Conservation (phyloP, 805 yeast genomes). For the Schwanniomyces polymorphus region DNA sequence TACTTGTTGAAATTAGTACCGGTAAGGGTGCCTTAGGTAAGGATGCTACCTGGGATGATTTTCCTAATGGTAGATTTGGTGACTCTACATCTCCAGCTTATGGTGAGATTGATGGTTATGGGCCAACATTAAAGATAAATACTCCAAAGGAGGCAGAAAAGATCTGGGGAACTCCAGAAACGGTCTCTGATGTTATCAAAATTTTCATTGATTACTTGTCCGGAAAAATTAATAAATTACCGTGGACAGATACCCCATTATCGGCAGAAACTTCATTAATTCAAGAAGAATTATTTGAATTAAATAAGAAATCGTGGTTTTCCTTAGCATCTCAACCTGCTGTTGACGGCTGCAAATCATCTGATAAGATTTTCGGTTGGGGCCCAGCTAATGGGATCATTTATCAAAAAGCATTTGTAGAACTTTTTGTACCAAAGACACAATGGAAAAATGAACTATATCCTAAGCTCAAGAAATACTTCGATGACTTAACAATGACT, state of each 20-base stretch:
- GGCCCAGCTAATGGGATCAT: conserved; percentile 89
- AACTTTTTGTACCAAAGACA: conserved; percentile 68
- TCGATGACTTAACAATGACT: conserved; percentile 52
- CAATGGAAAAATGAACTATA: conserved; percentile 63
- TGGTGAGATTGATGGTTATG: conserved; percentile 98
- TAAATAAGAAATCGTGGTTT: conserved; percentile 74
- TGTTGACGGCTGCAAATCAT: conserved; percentile 70
- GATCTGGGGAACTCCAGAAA: conserved; percentile 79
- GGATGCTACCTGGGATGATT: conserved; percentile 97
- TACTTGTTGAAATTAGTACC: conserved; percentile 72
- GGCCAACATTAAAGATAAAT: conserved; percentile 81
- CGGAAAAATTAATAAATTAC: conserved; percentile 73
- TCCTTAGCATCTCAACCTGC: conserved; percentile 97
- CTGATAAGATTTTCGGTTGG: conserved; percentile 95
- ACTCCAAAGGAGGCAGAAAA: conserved; percentile 60
- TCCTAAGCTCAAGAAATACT: conserved; percentile 44
- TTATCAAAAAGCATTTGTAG: conserved; percentile 91
- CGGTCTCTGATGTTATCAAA: conserved; percentile 56
- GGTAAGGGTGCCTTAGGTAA: conserved; percentile 84
- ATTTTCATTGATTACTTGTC: conserved; percentile 74
- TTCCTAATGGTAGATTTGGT: conserved; percentile 94
- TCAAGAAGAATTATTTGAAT: conserved; percentile 82
- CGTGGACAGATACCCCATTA: conserved; percentile 89
- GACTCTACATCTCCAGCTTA: conserved; percentile 95
- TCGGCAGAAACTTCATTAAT: conserved; percentile 89